Evolutionary conservation across 768 basidiomycete species (phyloP).

Genomic region (Mycena rebaudengoi): DNA sequence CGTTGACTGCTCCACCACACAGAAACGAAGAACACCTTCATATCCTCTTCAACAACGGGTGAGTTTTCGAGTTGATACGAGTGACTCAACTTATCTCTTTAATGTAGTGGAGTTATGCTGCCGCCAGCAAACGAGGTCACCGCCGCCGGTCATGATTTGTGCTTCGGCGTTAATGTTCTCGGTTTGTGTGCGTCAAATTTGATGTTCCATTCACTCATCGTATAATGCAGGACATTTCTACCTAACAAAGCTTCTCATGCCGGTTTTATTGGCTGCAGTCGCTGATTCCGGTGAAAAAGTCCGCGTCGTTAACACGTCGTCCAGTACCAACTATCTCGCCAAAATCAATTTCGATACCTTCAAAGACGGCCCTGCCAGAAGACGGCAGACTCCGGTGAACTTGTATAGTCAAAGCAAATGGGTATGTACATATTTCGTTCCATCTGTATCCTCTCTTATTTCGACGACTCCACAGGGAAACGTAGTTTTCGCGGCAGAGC

Average conservation of each 20-base stretch:
- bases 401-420: conserved; percentile 41
- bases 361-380: conserved; percentile 35
- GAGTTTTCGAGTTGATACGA: not conserved
- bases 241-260: conserved; percentile 35
- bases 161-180: conserved; percentile 43
- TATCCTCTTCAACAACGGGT: conserved; percentile 39
- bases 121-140: conserved; percentile 30
- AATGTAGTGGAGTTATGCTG: conserved; percentile 33
- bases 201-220: not conserved
- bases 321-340: conserved; percentile 23
- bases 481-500: conserved; percentile 38
- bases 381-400: conserved; percentile 5
- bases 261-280: conserved; percentile 33
- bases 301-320: conserved; percentile 43
- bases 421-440: conserved; percentile 25
- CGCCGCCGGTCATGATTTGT: conserved; percentile 41
- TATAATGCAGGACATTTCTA: conserved; percentile 25
- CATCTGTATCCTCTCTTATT: no score
- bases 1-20: not conserved
- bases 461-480: no score
- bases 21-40: conserved; percentile 29
- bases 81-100: not conserved
- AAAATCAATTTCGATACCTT: conserved; percentile 35
- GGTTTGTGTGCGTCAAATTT: conserved; percentile 4
- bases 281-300: conserved; percentile 32